A percentile compares a stretch with the other conserved stretches of the same genome.
These are phyloP conservation scores for Filobasidium wieringae DNA, from an alignment of 768 basidiomycete species.

Conservation along the genomic window DNA sequence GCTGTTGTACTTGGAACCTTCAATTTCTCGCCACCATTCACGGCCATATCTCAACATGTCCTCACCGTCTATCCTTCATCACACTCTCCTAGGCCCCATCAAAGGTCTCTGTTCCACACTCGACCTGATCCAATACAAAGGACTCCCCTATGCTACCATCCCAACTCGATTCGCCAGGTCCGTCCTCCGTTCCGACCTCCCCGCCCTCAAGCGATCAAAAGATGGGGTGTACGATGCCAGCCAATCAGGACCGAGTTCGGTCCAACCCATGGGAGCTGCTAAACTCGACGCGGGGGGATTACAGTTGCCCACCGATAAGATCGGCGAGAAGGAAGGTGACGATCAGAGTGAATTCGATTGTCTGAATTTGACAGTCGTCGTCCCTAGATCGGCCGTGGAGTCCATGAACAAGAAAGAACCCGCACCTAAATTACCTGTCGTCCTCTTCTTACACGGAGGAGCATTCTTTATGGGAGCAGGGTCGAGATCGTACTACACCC, in stretches of 20 bases:
- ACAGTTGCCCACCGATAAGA: constrained; percentile 7
- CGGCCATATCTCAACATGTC: not conserved
- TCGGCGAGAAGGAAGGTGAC: constrained; percentile 1
- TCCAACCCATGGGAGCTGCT: constrained; percentile 1
- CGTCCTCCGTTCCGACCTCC: not conserved
- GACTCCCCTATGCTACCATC: constrained; percentile 1
- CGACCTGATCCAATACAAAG: not conserved
- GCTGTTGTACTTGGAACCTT: too few species aligned
- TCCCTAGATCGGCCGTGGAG: not conserved
- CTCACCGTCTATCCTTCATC: not conserved
- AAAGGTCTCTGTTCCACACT: not conserved
- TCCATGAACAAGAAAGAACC: not conserved
- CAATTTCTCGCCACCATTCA: not conserved
- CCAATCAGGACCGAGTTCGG: not conserved
- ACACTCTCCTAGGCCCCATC: not conserved
- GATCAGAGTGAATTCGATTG: constrained; percentile 1
- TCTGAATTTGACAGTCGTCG: not conserved
- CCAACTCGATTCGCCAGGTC: not conserved
- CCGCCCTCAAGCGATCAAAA: not conserved
- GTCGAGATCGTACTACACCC: constrained; percentile 2
- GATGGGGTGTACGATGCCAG: not conserved
- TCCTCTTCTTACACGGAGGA: constrained; percentile 6
- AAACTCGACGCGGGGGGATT: constrained; percentile 2
- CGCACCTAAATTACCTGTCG: not conserved
- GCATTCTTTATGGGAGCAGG: constrained; percentile 8